These are phyloP conservation scores for Canavalia gladiata DNA, from an alignment of 306 rosid species.

Conservation along the genomic window DNA sequence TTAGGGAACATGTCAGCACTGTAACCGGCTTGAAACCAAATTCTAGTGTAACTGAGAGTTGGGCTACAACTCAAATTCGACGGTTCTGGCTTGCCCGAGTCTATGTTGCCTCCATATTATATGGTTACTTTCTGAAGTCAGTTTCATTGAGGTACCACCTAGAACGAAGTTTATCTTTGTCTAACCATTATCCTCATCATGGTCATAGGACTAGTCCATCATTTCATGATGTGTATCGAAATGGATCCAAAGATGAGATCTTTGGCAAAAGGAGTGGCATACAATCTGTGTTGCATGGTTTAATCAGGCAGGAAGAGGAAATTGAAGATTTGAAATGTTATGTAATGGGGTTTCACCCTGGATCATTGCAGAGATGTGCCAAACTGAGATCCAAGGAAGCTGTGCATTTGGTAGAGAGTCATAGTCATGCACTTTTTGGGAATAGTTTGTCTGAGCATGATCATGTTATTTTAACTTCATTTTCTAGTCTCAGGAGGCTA, in stretches of 20 bases:
- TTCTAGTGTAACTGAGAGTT: slow-evolving; percentile 71
- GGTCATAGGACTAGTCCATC: slow-evolving; percentile 46
- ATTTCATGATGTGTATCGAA: slow-evolving; percentile 50
- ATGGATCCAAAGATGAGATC: slow-evolving; percentile 54
- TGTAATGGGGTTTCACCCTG: slow-evolving; percentile 61
- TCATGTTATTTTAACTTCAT: slow-evolving; percentile 73
- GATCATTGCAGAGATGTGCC: slow-evolving; percentile 65
- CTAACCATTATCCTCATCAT: slow-evolving; percentile 49
- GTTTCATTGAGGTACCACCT: slow-evolving; percentile 68
- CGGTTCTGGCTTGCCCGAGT: slow-evolving; percentile 57
- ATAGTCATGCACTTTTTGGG: slow-evolving; percentile 70
- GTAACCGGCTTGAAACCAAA: slow-evolving; percentile 74
- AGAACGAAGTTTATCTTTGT: slow-evolving; percentile 57
- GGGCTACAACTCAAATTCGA: slow-evolving; percentile 70
- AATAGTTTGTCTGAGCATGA: slow-evolving; percentile 51
- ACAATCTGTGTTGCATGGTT: slow-evolving; percentile 46
- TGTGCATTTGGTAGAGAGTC: slow-evolving; percentile 60
- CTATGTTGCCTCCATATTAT: slow-evolving; percentile 76
- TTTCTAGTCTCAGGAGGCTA: slow-evolving; percentile 80
- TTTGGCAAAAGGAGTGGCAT: slow-evolving; percentile 49
- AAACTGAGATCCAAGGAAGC: slow-evolving; percentile 77
- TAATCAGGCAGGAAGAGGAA: slow-evolving; percentile 49
- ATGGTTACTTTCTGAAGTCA: slow-evolving; percentile 82
- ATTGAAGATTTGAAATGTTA: slow-evolving; percentile 58
- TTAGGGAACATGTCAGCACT: slow-evolving; percentile 72